Base-by-base conservation (phyloP, 129 eudicot genomes). In the Erigeron canadensis region DNA sequence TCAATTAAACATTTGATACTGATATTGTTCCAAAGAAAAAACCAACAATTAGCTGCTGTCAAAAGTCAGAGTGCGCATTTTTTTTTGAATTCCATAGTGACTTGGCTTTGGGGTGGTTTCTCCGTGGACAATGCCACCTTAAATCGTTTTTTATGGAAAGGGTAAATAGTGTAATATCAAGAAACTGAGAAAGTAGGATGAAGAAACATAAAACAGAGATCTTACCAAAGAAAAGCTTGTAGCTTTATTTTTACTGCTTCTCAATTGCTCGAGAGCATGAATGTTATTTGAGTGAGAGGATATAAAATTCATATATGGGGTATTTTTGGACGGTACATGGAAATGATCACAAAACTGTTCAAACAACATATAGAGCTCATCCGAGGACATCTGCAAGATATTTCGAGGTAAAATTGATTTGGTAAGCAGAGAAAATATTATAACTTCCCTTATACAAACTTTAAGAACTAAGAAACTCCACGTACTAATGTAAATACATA, bases 321-420 rank as follows among this genome's bases (percentile, higher is more conserved):
- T 84, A 63, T 80, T 81, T 69, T 72, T 88, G 40, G 94, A 85
- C 47, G 97, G 78, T 42, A 87, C 84, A 65, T 85, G 94, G 23
- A 95, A 95, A 77, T 90, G 97, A 75, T 95, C 96, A 59, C 87
- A 80, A 84, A 86, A 95, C 79, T 86, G 87, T 83, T 95, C 99
- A 78, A 90, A 86, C 83, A 95, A 83, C 41, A 73, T 16, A 80
- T 90, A 95, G 44, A 95, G 97, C 82, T 95, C 97, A 45, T 90
- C 97, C 28, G 90, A 87, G 11, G 96, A 84, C 60, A 84, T 88
- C 99, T 95, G 80, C 82, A 86, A 37, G 54, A 75, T 21, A 69
- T 37, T 45, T 23, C 28, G 75, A 47, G 34, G 65, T 61, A 15
- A 46, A 18, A 21, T 62, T 73, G 73, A 19, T 41, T 48, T 56